phyloP scores from a whole-genome alignment of 78 protist species.

The Capsaspora owczarzaki region DNA sequence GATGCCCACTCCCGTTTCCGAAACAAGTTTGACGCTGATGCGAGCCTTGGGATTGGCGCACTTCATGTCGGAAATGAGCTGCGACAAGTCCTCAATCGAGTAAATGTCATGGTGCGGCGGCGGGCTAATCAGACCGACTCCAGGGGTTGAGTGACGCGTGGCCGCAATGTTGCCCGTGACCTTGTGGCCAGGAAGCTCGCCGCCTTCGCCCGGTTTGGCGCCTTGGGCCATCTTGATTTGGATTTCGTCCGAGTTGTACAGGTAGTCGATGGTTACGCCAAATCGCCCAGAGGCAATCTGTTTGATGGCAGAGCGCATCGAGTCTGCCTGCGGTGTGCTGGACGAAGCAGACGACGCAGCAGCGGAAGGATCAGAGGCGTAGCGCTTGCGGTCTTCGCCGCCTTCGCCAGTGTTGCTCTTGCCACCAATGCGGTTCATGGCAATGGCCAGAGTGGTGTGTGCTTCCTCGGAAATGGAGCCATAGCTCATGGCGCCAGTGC shows the following conservation, averaged over 20 bases:
- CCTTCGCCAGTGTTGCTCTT: conserved; percentile 84
- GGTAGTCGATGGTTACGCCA: conserved; percentile 76
- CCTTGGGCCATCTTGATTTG: conserved; percentile 92
- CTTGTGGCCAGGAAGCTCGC: conserved; percentile 72
- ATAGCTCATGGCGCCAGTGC: conserved; percentile 79
- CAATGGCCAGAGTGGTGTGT: conserved; percentile 66
- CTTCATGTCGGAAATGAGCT: conserved; percentile 75
- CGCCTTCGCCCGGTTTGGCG: conserved; percentile 90
- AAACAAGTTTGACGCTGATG: conserved; percentile 74
- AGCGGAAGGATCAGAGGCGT: no score
- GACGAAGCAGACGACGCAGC: neutral
- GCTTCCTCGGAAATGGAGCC: conserved; percentile 70
- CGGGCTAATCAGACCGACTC: conserved; percentile 83
- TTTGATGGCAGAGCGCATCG: conserved; percentile 60
- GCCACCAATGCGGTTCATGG: conserved; percentile 72
- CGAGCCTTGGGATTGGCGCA: conserved; percentile 61
- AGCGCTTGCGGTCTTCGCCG: conserved; percentile 70
- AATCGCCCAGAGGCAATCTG: conserved; percentile 91
- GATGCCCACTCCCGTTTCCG: conserved; percentile 68
- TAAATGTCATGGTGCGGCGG: conserved; percentile 94
- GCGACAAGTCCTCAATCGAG: conserved; percentile 84
- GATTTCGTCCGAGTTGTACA: conserved; percentile 64
- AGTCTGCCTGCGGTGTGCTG: neutral
- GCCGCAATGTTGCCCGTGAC: conserved; percentile 52
- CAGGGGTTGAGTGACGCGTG: conserved; percentile 63